These are phyloP conservation scores for Lachancea nothofagi DNA, from an alignment of 805 yeast genomes.

Conservation along the genomic window DNA sequence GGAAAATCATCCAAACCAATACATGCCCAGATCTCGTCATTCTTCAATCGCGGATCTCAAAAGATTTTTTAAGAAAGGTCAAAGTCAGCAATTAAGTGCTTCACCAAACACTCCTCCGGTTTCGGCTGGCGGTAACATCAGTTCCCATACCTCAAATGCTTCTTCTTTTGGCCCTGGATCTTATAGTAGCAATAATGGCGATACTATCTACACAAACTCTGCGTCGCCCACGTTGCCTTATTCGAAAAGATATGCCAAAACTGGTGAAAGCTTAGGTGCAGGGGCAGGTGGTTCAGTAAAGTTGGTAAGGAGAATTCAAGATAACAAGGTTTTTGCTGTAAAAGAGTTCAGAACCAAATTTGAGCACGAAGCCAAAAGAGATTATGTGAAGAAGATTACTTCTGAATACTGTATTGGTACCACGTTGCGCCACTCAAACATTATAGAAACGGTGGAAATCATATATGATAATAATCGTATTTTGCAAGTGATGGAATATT, in stretches of 20 bases:
- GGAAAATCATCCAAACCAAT: conserved; percentile 35
- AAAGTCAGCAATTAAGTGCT: conserved; percentile 13
- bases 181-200: conserved; percentile 35
- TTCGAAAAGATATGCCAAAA: conserved; percentile 70
- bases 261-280: conserved; percentile 84
- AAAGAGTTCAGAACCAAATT: conserved; percentile 83
- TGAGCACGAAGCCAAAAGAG: conserved; percentile 68
- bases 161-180: conserved; percentile 29
- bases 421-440: conserved; percentile 82
- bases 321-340: conserved; percentile 76
- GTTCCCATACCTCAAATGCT: conserved; percentile 18
- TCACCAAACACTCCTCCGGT: conserved; percentile 22
- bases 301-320: conserved; percentile 60
- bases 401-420: conserved; percentile 94
- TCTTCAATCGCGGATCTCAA: conserved; percentile 76
- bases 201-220: conserved; percentile 32
- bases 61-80: conserved; percentile 55
- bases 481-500: conserved; percentile 90
- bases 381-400: conserved; percentile 86
- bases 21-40: conserved; percentile 48
- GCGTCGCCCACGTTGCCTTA: conserved; percentile 47
- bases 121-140: conserved; percentile 12
- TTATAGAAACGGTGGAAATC: conserved; percentile 86
- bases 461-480: conserved; percentile 83
- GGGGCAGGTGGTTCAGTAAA: conserved; percentile 94